phyloP scores from a whole-genome alignment of 129 eudicot species.

The Solidago caesia region DNA sequence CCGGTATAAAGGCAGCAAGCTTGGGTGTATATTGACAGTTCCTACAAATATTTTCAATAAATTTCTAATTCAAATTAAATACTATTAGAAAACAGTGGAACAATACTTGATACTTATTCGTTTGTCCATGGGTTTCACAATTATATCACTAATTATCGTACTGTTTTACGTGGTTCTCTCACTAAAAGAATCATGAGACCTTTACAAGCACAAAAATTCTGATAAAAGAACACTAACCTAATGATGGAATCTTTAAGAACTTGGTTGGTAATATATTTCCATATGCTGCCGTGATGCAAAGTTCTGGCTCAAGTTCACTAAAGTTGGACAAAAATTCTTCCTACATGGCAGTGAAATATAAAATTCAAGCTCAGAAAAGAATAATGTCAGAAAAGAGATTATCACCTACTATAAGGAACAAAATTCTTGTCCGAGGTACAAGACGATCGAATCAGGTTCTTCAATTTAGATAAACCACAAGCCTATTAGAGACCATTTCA shows the following conservation, averaged over 20 bases:
- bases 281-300: slow-evolving; percentile 89
- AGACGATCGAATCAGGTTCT: not conserved
- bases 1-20: slow-evolving; percentile 86
- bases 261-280: slow-evolving; percentile 92
- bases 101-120: not conserved
- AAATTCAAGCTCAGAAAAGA: not conserved
- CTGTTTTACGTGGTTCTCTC: not conserved
- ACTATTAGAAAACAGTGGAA: not conserved
- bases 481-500: not conserved
- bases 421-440: not conserved
- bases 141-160: not conserved
- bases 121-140: not conserved
- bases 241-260: slow-evolving; percentile 74
- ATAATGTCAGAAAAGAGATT: not conserved
- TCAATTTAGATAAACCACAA: not conserved
- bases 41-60: slow-evolving; percentile 44
- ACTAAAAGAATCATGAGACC: slow-evolving; percentile 10
- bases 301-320: slow-evolving; percentile 68
- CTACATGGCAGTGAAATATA: slow-evolving; percentile 36
- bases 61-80: not conserved
- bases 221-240: slow-evolving; percentile 57
- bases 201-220: slow-evolving; percentile 1
- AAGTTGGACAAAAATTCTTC: slow-evolving; percentile 67
- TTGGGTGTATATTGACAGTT: slow-evolving; percentile 94
- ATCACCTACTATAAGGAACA: not conserved